These are phyloP conservation scores for Nannochloris sp. DNA, from an alignment of 139 green algal genomes.

Conservation along the genomic window DNA sequence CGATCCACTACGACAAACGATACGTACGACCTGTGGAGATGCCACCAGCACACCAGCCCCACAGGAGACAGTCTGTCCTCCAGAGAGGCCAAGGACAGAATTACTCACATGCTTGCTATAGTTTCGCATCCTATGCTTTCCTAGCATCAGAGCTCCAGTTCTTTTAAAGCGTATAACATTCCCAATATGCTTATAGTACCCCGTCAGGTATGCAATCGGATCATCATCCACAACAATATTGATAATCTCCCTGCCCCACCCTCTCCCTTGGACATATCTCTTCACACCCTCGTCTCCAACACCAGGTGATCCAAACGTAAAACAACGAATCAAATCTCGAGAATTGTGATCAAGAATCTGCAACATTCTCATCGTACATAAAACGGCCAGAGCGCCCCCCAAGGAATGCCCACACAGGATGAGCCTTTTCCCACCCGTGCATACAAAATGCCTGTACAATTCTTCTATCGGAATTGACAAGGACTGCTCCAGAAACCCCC, in stretches of 20 bases:
- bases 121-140: not conserved
- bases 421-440: not conserved
- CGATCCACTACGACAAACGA: too few relatives aligned
- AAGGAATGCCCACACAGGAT: conserved; percentile 11
- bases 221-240: conserved; percentile 3
- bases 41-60: not conserved
- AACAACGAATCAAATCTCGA: not conserved
- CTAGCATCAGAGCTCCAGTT: not conserved
- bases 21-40: not conserved
- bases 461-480: not conserved
- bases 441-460: conserved; percentile 5
- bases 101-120: not conserved
- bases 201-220: not conserved
- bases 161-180: not conserved
- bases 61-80: not conserved
- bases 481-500: conserved; percentile 1
- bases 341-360: not conserved
- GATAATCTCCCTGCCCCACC: not conserved
- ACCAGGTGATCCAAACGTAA: conserved; percentile 5
- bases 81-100: not conserved
- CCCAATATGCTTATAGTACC: not conserved
- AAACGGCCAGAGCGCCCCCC: conserved; percentile 1
- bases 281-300: not conserved
- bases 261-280: not conserved
- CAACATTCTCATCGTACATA: not conserved